Conservation (phyloP, 768 basidiomycete genomes). For the Lactarius psammicola region DNA sequence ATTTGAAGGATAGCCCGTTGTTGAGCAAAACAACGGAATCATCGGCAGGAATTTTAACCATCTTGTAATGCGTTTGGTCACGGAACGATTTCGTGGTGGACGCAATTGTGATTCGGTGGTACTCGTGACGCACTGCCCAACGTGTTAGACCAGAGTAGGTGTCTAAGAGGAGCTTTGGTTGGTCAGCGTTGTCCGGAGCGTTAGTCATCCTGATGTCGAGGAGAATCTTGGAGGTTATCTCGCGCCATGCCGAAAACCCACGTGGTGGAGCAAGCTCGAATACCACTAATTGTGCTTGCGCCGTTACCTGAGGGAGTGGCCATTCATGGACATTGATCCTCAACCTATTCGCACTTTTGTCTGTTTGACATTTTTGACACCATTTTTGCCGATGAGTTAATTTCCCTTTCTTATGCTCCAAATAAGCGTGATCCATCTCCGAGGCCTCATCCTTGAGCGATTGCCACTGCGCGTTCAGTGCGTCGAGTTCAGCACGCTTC, state of each 20-base stretch:
- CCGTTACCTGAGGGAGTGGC: background rate
- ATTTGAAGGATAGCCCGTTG: background rate
- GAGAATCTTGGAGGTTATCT: background rate
- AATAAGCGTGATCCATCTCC: background rate
- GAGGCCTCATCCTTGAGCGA: background rate
- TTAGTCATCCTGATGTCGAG: background rate
- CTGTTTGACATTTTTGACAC: background rate
- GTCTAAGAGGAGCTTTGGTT: slow-evolving; percentile 2
- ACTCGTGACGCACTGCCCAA: background rate
- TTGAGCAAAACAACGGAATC: background rate
- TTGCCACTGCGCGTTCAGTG: background rate
- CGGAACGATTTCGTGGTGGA: background rate
- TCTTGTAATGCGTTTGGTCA: slow-evolving; percentile 4
- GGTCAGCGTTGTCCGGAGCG: too few relatives aligned
- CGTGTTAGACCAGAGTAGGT: background rate
- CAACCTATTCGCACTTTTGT: background rate
- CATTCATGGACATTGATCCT: slow-evolving; percentile 3
- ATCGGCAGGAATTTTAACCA: background rate
- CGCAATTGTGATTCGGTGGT: background rate
- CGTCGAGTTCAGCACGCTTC: background rate
- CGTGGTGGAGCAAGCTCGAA: background rate
- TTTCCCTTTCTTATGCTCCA: background rate
- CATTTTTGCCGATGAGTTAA: background rate
- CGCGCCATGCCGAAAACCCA: slow-evolving; percentile 6
- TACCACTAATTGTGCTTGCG: background rate